A percentile compares a stretch with the other conserved stretches of the same genome.
Conservation (phyloP, 305 asterid species). For the Rubia tinctorum region DNA sequence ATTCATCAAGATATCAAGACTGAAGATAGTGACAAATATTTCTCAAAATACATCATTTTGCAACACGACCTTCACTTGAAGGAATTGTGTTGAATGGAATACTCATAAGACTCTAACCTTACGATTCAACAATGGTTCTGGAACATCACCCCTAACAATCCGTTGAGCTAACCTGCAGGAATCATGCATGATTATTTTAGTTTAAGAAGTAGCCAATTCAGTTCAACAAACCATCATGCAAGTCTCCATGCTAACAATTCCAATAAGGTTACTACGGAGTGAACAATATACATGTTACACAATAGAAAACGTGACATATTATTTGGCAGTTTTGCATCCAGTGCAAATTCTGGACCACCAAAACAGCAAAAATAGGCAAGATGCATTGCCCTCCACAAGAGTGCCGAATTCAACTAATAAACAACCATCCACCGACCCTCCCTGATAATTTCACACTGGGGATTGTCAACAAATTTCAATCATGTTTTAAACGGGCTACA, state of each 20-base stretch:
- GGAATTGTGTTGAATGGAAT: not conserved
- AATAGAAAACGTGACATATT: too few relatives aligned
- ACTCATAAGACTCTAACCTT: conserved; percentile 43
- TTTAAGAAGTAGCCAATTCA: not conserved
- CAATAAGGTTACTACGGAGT: not conserved
- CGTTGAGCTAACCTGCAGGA: conserved; percentile 85
- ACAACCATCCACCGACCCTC: too few relatives aligned
- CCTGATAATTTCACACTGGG: too few relatives aligned
- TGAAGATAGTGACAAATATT: not conserved
- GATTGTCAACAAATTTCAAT: too few relatives aligned
- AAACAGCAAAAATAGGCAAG: too few relatives aligned
- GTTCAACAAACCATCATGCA: not conserved
- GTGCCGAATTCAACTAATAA: too few relatives aligned
- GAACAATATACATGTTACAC: not conserved
- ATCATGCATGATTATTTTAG: not conserved
- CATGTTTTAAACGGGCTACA: too few relatives aligned
- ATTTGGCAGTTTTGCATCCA: not conserved
- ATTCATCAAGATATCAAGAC: not conserved
- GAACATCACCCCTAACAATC: conserved; percentile 97
- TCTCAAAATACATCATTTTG: not conserved
- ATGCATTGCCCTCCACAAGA: too few relatives aligned
- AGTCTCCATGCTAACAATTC: not conserved
- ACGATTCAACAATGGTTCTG: conserved; percentile 90
- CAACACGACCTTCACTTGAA: not conserved
- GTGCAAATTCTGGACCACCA: too few relatives aligned